Conservation (phyloP, 495 filamentous ascomycete species). For the Lepidopterella palustris region DNA sequence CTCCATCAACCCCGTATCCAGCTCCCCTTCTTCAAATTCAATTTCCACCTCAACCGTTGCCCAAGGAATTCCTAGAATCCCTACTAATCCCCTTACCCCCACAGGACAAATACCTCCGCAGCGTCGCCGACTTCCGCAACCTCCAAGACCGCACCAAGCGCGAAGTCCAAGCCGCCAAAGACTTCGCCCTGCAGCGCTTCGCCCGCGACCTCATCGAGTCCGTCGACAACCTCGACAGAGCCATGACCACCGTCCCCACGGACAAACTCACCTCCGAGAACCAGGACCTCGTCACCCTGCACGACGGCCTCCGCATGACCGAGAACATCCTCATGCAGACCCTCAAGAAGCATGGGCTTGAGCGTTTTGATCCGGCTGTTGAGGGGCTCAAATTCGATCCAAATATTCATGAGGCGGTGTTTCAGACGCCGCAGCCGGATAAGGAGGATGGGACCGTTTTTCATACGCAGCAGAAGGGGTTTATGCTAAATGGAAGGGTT, state of each 20-base stretch:
- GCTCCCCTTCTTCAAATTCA: slow-evolving; percentile 2
- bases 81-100: not conserved
- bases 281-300: slow-evolving; percentile 69
- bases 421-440: slow-evolving; percentile 73
- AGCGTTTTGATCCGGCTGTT: slow-evolving; percentile 72
- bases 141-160: slow-evolving; percentile 91
- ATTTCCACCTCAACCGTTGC: too few relatives aligned
- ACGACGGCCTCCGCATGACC: slow-evolving; percentile 90
- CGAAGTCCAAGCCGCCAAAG: slow-evolving; percentile 72
- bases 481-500: slow-evolving; percentile 80
- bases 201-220: slow-evolving; percentile 88
- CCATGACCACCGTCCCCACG: slow-evolving; percentile 67
- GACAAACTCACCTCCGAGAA: slow-evolving; percentile 56
- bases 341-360: slow-evolving; percentile 86
- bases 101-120: slow-evolving; percentile 88
- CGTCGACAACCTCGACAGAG: slow-evolving; percentile 95
- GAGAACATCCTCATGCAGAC: slow-evolving; percentile 82
- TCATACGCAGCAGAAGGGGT: slow-evolving; percentile 91
- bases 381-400: slow-evolving; percentile 75
- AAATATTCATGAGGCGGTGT: slow-evolving; percentile 91
- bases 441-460: slow-evolving; percentile 90
- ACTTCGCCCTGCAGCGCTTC: slow-evolving; percentile 93
- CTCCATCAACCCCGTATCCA: not conserved
- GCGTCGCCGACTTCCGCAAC: slow-evolving; percentile 93
- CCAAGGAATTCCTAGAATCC: not conserved